phyloP scores from a whole-genome alignment of 2,329 filamentous ascomycete species.

The Phialophora verrucosa region DNA sequence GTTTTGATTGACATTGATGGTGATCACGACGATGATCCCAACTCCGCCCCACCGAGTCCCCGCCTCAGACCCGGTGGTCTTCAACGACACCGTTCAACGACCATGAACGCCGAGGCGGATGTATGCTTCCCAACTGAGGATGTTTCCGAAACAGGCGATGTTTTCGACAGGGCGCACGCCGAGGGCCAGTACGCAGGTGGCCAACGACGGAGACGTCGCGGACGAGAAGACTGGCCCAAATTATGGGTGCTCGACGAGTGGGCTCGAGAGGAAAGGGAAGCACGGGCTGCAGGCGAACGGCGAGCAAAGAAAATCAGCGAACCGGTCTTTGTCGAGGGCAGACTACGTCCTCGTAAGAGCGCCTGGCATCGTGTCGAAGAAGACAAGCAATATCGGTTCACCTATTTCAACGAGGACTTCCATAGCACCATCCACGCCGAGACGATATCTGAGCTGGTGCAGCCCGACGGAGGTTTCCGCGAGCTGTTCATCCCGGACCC shows the following conservation, averaged over 20 bases:
- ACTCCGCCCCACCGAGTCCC: conserved; percentile 49
- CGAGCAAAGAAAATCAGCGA: conserved; percentile 87
- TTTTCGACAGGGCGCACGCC: conserved; percentile 60
- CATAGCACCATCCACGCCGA: conserved; percentile 95
- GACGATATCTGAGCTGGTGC: conserved; percentile 89
- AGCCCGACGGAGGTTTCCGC: conserved; percentile 80
- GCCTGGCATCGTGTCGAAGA: conserved; percentile 88
- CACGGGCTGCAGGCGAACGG: conserved; percentile 74
- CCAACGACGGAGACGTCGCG: conserved; percentile 62
- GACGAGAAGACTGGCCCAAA: conserved; percentile 79
- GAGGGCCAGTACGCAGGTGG: conserved; percentile 48
- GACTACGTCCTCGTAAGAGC: conserved; percentile 74
- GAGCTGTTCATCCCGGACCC: conserved; percentile 92
- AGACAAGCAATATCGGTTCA: conserved; percentile 91
- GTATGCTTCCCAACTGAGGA: conserved; percentile 87
- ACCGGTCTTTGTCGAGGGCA: conserved; percentile 87
- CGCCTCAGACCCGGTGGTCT: conserved; percentile 45
- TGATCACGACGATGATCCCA: conserved; percentile 33
- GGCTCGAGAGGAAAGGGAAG: conserved; percentile 88
- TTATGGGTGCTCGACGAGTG: conserved; percentile 83
- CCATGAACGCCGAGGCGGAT: conserved; percentile 76
- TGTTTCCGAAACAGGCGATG: conserved; percentile 80
- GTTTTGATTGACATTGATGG: conserved; percentile 54
- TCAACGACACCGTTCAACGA: conserved; percentile 57
- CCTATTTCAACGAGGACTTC: conserved; percentile 98